These are phyloP conservation scores for Gossypium laxum DNA, from an alignment of 441 rosid genomes.

Conservation along the genomic window DNA sequence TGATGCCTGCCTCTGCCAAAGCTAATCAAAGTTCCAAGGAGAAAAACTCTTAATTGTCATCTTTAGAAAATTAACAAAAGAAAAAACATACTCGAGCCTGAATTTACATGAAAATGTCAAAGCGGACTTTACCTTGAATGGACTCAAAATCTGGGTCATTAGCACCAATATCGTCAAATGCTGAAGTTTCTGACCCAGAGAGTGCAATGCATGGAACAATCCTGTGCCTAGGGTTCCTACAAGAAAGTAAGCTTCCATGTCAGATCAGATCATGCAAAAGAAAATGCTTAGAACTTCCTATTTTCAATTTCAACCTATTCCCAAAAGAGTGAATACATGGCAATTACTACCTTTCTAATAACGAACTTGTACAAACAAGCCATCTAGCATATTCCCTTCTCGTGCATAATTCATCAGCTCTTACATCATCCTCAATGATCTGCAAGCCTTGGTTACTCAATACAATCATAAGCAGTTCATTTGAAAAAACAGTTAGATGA, in stretches of 20 bases:
- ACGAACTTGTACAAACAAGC: conserved; percentile 51
- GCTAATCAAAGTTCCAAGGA: conserved; percentile 30
- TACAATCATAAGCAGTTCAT: not conserved
- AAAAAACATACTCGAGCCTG: not conserved
- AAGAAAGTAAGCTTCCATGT: conserved; percentile 12
- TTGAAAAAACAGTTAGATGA: not conserved
- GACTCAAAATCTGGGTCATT: conserved; percentile 55
- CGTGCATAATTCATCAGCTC: conserved; percentile 61
- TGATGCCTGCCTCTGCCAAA: conserved; percentile 74
- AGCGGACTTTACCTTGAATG: conserved; percentile 49
- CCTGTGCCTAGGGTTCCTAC: conserved; percentile 61
- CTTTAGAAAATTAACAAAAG: not conserved
- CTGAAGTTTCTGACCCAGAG: conserved; percentile 47
- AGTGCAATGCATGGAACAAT: conserved; percentile 49
- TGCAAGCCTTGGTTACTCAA: conserved; percentile 38
- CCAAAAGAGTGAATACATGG: not conserved
- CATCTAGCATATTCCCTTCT: conserved; percentile 84
- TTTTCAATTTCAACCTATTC: conserved; percentile 3
- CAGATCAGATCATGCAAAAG: conserved; percentile 12
- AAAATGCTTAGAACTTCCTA: not conserved
- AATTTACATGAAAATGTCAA: conserved; percentile 8
- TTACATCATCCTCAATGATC: conserved; percentile 58
- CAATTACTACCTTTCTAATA: conserved; percentile 57
- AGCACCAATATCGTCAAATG: conserved; percentile 61
- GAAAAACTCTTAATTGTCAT: conserved; percentile 1